phyloP scores from a whole-genome alignment of 805 yeast species.

The Sugiyamaella smithiae region DNA sequence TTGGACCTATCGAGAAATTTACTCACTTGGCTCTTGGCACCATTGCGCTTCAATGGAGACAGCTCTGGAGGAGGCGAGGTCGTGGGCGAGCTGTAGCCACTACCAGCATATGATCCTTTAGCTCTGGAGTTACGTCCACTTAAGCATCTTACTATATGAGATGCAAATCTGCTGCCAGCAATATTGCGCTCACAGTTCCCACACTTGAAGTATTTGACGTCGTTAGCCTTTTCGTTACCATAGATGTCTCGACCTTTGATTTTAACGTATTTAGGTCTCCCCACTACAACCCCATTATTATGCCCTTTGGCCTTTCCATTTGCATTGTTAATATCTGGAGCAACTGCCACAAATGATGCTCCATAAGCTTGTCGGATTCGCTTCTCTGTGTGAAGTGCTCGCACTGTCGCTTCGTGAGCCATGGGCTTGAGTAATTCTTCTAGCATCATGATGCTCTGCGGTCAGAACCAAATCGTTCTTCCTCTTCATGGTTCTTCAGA shows the following conservation, averaged over 20 bases:
- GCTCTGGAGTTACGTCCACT: constrained; percentile 51
- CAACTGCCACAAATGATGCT: constrained; percentile 23
- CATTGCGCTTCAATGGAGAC: constrained; percentile 21
- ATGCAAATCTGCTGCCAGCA: constrained; percentile 90
- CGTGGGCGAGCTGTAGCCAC: constrained; percentile 15
- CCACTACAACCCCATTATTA: constrained; percentile 20
- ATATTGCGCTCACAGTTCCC: constrained; percentile 79
- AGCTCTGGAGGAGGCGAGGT: constrained; percentile 14
- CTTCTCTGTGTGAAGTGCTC: constrained; percentile 35
- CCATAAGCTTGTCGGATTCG: constrained; percentile 35
- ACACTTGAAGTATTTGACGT: constrained; percentile 68
- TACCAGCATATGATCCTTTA: constrained; percentile 2
- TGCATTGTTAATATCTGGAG: constrained; percentile 7
- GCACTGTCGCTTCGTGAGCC: constrained; percentile 34
- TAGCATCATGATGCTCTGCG: constrained; percentile 25
- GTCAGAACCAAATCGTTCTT: background rate
- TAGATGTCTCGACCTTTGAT: constrained; percentile 41
- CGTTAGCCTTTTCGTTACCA: constrained; percentile 43
- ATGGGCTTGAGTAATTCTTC: constrained; percentile 32
- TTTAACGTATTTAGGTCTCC: constrained; percentile 23
- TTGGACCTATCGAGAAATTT: constrained; percentile 20
- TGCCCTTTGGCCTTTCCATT: constrained; percentile 5
- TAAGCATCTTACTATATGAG: constrained; percentile 85
- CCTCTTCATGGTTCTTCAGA: background rate
- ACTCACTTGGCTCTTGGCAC: constrained; percentile 19